Conservation (phyloP, 805 yeast genomes). For the Sporopachydermia quercuum region DNA sequence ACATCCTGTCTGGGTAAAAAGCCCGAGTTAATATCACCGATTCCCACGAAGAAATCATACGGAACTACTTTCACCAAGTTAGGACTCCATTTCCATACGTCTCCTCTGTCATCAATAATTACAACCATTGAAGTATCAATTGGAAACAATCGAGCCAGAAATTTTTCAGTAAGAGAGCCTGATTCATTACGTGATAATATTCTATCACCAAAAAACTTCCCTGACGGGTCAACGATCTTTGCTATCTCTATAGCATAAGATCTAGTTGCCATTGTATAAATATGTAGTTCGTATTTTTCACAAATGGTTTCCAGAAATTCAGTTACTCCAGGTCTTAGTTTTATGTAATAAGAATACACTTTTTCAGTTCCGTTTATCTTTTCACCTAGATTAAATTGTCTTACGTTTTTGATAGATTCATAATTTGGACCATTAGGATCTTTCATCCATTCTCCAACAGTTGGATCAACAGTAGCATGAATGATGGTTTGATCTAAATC, state of each 20-base stretch:
- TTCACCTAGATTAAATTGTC: constrained; percentile 64
- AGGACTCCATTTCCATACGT: constrained; percentile 96
- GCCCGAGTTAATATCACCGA: constrained; percentile 91
- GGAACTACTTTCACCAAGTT: constrained; percentile 88
- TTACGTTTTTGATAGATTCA: constrained; percentile 70
- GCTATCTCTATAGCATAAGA: constrained; percentile 87
- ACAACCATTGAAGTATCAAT: constrained; percentile 95
- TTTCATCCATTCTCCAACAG: constrained; percentile 90
- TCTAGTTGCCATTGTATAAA: constrained; percentile 96
- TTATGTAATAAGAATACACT: constrained; percentile 85
- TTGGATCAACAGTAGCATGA: constrained; percentile 96
- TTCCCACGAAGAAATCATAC: constrained; percentile 90
- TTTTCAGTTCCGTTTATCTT: constrained; percentile 19
- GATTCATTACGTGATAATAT: constrained; percentile 89
- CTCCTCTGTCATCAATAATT: constrained; percentile 94
- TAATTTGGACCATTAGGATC: constrained; percentile 80
- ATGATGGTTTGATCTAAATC: constrained; percentile 96
- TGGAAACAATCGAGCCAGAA: constrained; percentile 78
- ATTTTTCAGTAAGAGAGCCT: constrained; percentile 82
- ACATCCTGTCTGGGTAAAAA: constrained; percentile 68
- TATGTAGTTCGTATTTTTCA: constrained; percentile 71
- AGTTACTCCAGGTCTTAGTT: constrained; percentile 73
- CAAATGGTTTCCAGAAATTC: constrained; percentile 55
- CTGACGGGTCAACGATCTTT: constrained; percentile 80
- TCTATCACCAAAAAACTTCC: constrained; percentile 76